Conservation (phyloP, 2,329 filamentous ascomycete species). For the Trichoderma asperellum region DNA sequence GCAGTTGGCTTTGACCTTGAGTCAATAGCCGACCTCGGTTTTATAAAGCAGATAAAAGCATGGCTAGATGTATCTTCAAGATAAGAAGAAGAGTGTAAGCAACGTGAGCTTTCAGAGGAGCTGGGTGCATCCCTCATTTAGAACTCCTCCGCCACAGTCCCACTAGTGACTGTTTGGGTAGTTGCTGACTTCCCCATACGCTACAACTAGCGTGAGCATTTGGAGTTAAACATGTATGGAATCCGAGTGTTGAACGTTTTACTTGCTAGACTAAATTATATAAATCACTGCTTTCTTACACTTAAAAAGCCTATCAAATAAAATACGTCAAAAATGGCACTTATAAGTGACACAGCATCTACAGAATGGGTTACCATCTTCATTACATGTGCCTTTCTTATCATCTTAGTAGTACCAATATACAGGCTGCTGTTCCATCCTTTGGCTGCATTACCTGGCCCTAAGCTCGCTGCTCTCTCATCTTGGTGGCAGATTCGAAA, state of each 20-base stretch:
- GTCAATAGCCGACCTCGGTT: background rate
- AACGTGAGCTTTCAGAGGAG: background rate
- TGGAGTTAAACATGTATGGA: background rate
- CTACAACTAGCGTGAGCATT: background rate
- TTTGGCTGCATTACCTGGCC: background rate
- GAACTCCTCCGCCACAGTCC: background rate
- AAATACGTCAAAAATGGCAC: background rate
- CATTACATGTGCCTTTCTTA: background rate
- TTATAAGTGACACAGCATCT: background rate
- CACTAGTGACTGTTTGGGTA: background rate
- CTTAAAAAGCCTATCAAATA: background rate
- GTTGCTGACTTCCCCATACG: background rate
- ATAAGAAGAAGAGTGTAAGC: background rate
- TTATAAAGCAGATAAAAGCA: background rate
- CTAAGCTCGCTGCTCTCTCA: background rate
- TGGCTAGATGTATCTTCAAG: background rate
- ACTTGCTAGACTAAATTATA: background rate
- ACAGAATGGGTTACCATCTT: background rate
- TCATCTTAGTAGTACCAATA: background rate
- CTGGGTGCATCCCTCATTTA: background rate
- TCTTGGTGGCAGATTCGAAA: background rate
- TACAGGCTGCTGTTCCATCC: background rate
- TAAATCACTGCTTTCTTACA: background rate
- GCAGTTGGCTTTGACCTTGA: background rate
- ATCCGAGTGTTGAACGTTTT: background rate